Conservation (phyloP, 202 grass and related monocot genomes). For the Sporobolus alterniflorus region DNA sequence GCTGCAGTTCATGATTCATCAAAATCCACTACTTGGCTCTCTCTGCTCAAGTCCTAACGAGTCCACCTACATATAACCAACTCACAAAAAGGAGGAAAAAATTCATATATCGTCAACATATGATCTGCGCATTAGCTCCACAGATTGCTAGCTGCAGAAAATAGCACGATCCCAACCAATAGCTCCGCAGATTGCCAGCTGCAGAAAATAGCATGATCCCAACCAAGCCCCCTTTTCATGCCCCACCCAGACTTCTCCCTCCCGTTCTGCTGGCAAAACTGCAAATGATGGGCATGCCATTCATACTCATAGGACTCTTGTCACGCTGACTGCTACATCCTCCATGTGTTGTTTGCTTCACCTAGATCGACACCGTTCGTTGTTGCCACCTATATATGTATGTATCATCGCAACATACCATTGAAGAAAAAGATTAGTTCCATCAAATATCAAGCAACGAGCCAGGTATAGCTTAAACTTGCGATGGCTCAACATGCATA, state of each 20-base stretch:
- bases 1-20: too few relatives aligned
- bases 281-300: neutral
- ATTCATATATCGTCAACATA: too few relatives aligned
- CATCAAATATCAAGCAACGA: neutral
- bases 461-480: neutral
- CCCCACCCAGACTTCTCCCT: neutral
- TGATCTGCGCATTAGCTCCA: too few relatives aligned
- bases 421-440: neutral
- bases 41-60: too few relatives aligned
- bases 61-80: too few relatives aligned
- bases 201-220: neutral
- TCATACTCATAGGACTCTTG: neutral
- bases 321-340: slow-evolving; percentile 16
- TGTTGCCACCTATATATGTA: slow-evolving; percentile 30
- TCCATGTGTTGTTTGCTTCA: slow-evolving; percentile 13
- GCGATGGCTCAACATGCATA: slow-evolving; percentile 28
- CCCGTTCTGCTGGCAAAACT: slow-evolving; percentile 19
- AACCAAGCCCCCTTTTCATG: neutral
- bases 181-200: neutral
- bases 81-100: too few relatives aligned
- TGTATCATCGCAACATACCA: neutral
- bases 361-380: neutral
- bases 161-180: too few relatives aligned
- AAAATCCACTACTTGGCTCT: too few relatives aligned
- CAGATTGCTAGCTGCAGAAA: too few relatives aligned